Percentiles rank a stretch among this genome's conserved stretches.
Conservation (phyloP, 2,329 filamentous ascomycete species). For the Furcasterigmium sp. region DNA sequence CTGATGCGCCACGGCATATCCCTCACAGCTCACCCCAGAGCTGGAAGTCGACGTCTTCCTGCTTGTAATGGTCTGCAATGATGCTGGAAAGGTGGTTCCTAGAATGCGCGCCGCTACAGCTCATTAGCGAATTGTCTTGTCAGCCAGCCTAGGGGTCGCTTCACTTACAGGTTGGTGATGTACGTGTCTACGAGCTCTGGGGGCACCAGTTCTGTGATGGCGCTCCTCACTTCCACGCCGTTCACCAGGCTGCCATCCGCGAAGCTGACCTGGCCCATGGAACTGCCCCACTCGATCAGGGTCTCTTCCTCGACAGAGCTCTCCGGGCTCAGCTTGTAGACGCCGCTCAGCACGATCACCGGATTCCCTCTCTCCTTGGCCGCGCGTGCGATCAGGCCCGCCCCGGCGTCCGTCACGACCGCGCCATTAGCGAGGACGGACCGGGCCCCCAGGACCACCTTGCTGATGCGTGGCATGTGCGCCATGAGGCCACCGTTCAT, state of each 20-base stretch:
- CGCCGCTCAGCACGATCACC: conserved; percentile 82
- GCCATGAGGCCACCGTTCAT: conserved; percentile 83
- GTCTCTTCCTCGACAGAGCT: conserved; percentile 79
- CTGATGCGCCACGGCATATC: conserved; percentile 7
- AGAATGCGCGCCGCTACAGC: conserved; percentile 56
- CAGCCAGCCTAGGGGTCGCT: conserved; percentile 5
- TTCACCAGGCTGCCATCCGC: conserved; percentile 76
- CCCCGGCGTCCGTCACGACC: conserved; percentile 79
- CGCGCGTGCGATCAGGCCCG: conserved; percentile 75
- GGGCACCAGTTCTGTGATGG: conserved; percentile 76
- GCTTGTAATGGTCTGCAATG: conserved; percentile 70
- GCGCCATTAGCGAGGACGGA: conserved; percentile 85
- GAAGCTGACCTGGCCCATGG: conserved; percentile 70
- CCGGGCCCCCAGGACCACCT: conserved; percentile 86
- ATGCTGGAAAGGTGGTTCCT: conserved; percentile 69
- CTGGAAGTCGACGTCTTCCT: conserved; percentile 63
- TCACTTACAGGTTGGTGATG: conserved; percentile 68
- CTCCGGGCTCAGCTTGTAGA: conserved; percentile 91
- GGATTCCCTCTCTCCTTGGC: conserved; percentile 78
- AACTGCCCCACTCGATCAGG: conserved; percentile 81
- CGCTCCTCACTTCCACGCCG: conserved; percentile 71
- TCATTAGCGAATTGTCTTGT: conserved; percentile 3
- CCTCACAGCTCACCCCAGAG: conserved; percentile 31
- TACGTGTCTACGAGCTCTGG: conserved; percentile 73
- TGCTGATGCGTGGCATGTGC: conserved; percentile 92